phyloP scores from a whole-genome alignment of 2,329 filamentous ascomycete genomes.

The Phialemoniopsis sp. region DNA sequence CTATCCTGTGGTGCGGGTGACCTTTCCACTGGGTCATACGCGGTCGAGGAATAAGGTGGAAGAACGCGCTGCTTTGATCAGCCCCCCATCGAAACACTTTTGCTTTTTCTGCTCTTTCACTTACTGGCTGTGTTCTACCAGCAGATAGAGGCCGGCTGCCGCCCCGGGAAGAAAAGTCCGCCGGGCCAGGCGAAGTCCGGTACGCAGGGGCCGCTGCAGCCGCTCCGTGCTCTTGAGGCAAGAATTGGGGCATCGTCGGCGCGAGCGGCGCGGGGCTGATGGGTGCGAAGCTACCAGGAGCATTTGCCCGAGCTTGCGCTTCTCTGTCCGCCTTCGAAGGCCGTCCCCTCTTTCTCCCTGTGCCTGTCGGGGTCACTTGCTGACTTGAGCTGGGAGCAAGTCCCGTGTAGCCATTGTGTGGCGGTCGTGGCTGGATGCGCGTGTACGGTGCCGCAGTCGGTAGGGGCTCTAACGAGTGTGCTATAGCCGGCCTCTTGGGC shows the following conservation, averaged over 20 bases:
- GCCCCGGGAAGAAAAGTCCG: no score
- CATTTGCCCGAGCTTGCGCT: slow-evolving; percentile 17
- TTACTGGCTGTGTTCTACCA: no score
- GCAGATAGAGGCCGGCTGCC: no score
- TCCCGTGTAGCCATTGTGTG: slow-evolving; percentile 16
- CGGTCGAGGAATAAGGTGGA: background rate
- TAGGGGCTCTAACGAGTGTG: slow-evolving; percentile 11
- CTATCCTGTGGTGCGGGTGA: background rate
- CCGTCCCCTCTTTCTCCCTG: slow-evolving; percentile 23
- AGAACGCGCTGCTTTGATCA: no score
- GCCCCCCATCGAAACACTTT: no score
- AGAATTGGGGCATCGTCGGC: background rate
- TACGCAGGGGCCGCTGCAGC: background rate
- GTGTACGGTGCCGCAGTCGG: slow-evolving; percentile 1
- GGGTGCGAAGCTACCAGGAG: slow-evolving; percentile 9
- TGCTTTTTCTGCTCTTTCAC: no score
- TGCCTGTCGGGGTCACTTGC: slow-evolving; percentile 5
- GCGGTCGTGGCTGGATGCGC: slow-evolving; percentile 23
- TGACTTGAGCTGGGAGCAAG: slow-evolving; percentile 6
- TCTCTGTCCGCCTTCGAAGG: slow-evolving; percentile 25
- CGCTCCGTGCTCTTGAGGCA: no score
- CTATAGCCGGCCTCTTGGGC: slow-evolving; percentile 22
- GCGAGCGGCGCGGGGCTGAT: slow-evolving; percentile 15
- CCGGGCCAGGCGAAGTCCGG: slow-evolving; percentile 1
- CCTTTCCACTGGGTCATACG: background rate